These are phyloP conservation scores for Beauveria australis DNA, from an alignment of 2,329 filamentous ascomycete genomes.

Conservation along the genomic window DNA sequence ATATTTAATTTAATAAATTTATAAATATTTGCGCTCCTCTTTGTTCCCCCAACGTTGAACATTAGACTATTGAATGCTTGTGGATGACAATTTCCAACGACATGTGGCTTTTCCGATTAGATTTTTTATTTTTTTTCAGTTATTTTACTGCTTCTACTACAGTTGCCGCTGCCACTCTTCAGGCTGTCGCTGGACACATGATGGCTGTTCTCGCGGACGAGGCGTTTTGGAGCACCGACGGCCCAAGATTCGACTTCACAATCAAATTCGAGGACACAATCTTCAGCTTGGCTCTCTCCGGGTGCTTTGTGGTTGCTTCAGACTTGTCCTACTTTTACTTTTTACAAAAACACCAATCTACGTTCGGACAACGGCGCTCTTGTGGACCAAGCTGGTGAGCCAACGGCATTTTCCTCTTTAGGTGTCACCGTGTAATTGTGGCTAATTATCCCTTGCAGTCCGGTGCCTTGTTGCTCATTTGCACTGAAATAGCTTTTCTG, in stretches of 20 bases:
- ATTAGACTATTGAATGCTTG: too few species aligned
- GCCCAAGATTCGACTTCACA: background rate
- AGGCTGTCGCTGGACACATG: background rate
- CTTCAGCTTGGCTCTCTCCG: background rate
- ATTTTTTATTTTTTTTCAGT: too few species aligned
- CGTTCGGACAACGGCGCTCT: background rate
- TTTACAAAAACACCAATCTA: background rate
- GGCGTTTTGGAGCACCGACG: background rate
- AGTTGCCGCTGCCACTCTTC: background rate
- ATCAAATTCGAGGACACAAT: background rate
- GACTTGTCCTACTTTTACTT: background rate
- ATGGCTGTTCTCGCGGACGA: background rate
- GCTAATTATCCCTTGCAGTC: background rate
- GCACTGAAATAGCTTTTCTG: background rate
- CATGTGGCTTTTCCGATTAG: too few species aligned
- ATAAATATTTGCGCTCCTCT: too few species aligned
- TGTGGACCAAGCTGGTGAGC: background rate
- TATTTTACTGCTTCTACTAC: background rate
- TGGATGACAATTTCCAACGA: too few species aligned
- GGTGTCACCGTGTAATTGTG: background rate
- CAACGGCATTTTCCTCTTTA: too few species aligned
- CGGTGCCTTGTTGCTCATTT: background rate
- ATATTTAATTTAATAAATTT: too few species aligned
- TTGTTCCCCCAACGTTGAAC: too few species aligned
- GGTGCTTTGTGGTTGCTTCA: background rate